These are phyloP conservation scores for Fusarium citri DNA, from an alignment of 2,329 filamentous ascomycete species.

Conservation along the genomic window DNA sequence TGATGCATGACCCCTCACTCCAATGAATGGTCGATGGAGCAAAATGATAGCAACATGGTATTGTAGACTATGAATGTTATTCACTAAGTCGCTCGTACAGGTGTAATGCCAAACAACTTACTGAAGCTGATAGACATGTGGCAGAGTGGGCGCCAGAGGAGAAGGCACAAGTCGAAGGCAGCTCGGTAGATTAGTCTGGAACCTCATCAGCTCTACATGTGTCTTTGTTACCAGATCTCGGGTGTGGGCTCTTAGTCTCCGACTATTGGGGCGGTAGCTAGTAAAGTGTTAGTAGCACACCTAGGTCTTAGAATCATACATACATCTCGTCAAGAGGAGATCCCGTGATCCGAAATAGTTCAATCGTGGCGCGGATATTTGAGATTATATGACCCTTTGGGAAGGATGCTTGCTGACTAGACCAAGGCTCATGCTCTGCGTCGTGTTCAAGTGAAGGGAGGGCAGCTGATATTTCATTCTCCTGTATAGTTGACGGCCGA, in stretches of 20 bases:
- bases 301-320: background rate
- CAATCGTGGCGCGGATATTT: background rate
- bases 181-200: background rate
- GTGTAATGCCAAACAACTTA: background rate
- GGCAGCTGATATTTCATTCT: background rate
- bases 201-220: background rate
- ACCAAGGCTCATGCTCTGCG: background rate
- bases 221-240: background rate
- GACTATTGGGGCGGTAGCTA: background rate
- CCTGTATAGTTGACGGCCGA: background rate
- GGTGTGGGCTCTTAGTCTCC: background rate
- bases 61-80: background rate
- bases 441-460: background rate
- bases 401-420: background rate
- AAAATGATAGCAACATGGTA: background rate
- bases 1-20: background rate
- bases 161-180: background rate
- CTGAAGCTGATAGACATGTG: constrained; percentile 5
- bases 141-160: background rate
- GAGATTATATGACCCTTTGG: background rate
- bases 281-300: background rate
- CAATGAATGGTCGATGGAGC: background rate
- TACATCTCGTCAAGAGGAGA: background rate
- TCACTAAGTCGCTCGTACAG: background rate
- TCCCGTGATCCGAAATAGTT: background rate